A percentile compares a stretch with the other conserved stretches of the same genome.
phyloP scores from a whole-genome alignment of 2,329 filamentous ascomycete species.

The Penicillium sp. region DNA sequence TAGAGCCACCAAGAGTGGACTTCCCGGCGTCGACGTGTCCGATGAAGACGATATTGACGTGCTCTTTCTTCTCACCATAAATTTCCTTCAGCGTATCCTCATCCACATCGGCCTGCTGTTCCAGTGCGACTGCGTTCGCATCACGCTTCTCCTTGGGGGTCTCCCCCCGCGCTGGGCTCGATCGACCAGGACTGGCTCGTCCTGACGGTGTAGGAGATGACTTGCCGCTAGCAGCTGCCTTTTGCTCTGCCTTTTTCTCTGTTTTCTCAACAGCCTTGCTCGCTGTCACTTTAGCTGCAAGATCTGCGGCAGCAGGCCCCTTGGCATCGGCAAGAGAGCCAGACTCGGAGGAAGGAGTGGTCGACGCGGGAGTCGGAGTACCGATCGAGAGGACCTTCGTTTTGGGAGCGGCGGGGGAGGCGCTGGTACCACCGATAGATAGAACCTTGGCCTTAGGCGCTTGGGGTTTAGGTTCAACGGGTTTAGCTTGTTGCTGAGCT shows the following conservation, averaged over 20 bases:
- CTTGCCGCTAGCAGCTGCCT: constrained; percentile 66
- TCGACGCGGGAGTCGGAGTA: constrained; percentile 44
- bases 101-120: constrained; percentile 79
- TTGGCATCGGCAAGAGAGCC: constrained; percentile 56
- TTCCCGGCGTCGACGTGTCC: constrained; percentile 99
- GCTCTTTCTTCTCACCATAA: constrained; percentile 78
- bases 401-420: constrained; percentile 54
- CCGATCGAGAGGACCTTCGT: constrained; percentile 82
- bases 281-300: constrained; percentile 79
- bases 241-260: constrained; percentile 64
- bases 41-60: constrained; percentile 95
- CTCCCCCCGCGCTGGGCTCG: constrained; percentile 72
- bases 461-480: constrained; percentile 44
- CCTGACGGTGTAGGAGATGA: constrained; percentile 84
- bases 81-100: constrained; percentile 89
- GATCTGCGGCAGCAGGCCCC: constrained; percentile 61
- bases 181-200: constrained; percentile 76
- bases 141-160: constrained; percentile 65
- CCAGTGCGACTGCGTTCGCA: constrained; percentile 81
- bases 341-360: constrained; percentile 52
- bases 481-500: constrained; percentile 55
- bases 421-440: constrained; percentile 62
- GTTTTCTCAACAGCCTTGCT: constrained; percentile 92
- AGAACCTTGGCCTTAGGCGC: constrained; percentile 64
- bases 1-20: constrained; percentile 91